Conservation (phyloP, 2,329 filamentous ascomycete genomes). For the Fusarium temperatum region DNA sequence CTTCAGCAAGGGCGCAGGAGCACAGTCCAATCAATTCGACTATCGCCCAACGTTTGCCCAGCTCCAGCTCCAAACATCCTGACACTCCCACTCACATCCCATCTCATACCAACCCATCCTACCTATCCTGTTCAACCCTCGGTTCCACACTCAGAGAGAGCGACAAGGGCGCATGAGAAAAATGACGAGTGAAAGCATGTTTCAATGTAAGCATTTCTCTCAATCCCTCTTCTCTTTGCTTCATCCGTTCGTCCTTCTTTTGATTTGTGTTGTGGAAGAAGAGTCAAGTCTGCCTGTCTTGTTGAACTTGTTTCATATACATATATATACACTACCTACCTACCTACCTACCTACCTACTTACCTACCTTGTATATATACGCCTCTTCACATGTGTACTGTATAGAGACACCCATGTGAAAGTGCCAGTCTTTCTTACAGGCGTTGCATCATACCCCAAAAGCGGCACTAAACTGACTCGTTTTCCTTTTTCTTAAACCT, state of each 20-base stretch:
- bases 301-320: slow-evolving; percentile 6
- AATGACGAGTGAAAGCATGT: slow-evolving; percentile 42
- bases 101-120: background rate
- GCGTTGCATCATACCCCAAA: slow-evolving; percentile 1
- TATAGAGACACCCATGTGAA: slow-evolving; percentile 18
- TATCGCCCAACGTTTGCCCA: slow-evolving; percentile 28
- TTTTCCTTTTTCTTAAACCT: slow-evolving; percentile 16
- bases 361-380: slow-evolving; percentile 3
- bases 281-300: background rate
- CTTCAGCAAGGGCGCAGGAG: slow-evolving; percentile 13
- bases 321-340: slow-evolving; percentile 1
- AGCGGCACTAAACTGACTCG: slow-evolving; percentile 62
- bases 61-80: slow-evolving; percentile 37
- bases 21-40: slow-evolving; percentile 38
- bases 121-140: slow-evolving; percentile 9
- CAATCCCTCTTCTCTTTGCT: slow-evolving; percentile 12
- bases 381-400: slow-evolving; percentile 12
- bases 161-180: slow-evolving; percentile 37
- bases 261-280: slow-evolving; percentile 14
- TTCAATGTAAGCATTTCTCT: slow-evolving; percentile 38
- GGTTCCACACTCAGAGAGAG: slow-evolving; percentile 39
- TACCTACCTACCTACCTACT: background rate
- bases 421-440: background rate
- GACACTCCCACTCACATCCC: slow-evolving; percentile 2
- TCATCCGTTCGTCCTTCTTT: slow-evolving; percentile 22